Conservation (phyloP, 768 basidiomycete species). For the Myochromella boudieri region DNA sequence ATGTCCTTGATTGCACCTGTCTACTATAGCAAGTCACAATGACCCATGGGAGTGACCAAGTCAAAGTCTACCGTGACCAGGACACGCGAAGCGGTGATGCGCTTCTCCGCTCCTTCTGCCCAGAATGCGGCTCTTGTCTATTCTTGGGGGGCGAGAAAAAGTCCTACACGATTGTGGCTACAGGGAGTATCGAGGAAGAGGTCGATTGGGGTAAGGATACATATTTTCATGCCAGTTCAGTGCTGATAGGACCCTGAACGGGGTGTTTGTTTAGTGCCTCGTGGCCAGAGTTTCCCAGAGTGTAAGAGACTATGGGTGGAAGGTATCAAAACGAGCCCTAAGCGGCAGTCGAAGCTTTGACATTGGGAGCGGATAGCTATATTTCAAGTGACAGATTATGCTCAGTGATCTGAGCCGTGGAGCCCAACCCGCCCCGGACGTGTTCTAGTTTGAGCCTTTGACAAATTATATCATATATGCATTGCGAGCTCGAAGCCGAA, state of each 20-base stretch:
- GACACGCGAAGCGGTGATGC: constrained; percentile 23
- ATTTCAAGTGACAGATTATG: too few relatives aligned
- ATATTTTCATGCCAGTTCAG: background rate
- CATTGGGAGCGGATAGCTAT: too few relatives aligned
- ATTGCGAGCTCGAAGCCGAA: too few relatives aligned
- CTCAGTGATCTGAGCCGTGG: too few relatives aligned
- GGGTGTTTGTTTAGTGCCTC: constrained; percentile 26
- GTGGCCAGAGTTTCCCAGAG: constrained; percentile 25
- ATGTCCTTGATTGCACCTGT: background rate
- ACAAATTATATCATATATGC: too few relatives aligned
- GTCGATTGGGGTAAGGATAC: constrained; percentile 29
- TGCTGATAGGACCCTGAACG: background rate
- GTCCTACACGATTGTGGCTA: constrained; percentile 22
- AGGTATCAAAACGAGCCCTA: constrained; percentile 20
- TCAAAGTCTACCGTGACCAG: constrained; percentile 23
- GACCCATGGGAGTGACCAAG: constrained; percentile 20
- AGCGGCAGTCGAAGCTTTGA: constrained; percentile 13
- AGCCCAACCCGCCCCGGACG: too few relatives aligned
- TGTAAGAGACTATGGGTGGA: constrained; percentile 23
- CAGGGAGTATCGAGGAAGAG: constrained; percentile 31
- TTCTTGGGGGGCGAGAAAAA: constrained; percentile 20
- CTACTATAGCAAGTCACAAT: constrained; percentile 20
- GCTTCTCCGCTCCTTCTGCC: constrained; percentile 26
- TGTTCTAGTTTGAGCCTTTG: too few relatives aligned
- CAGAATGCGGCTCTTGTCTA: constrained; percentile 23